Evolutionary conservation across 331 rosid species (phyloP).

Genomic region (Malus hybrid): DNA sequence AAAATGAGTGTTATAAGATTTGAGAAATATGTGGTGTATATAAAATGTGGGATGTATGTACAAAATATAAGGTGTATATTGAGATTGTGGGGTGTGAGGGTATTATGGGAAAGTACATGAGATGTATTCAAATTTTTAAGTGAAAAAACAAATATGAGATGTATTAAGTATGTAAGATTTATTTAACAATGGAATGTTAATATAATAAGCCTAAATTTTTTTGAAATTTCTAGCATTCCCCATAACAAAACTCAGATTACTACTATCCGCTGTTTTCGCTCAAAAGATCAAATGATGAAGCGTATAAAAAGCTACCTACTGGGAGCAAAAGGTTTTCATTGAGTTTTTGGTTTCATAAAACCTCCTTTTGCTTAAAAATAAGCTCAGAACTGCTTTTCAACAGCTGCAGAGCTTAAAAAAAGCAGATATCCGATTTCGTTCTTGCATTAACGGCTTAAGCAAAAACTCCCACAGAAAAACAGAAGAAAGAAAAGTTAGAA

Average conservation of each 20-base stretch:
- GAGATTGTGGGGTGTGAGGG: no score
- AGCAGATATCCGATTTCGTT: conserved; percentile 8
- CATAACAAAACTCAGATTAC: not conserved
- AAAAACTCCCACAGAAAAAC: not conserved
- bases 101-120: no score
- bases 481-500: conserved; percentile 1
- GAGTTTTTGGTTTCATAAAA: conserved; percentile 7
- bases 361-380: not conserved
- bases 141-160: no score
- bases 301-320: conserved; percentile 42
- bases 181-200: no score
- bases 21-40: no score
- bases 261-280: conserved; percentile 34
- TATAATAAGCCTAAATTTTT: no score
- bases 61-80: no score
- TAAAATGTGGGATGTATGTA: no score
- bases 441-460: not conserved
- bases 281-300: conserved; percentile 32
- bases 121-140: no score
- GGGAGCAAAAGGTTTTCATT: conserved; percentile 23
- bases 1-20: no score
- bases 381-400: not conserved
- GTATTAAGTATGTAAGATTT: no score
- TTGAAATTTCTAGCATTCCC: no score
- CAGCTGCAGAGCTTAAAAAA: conserved; percentile 1